Percentiles rank a stretch among this genome's conserved stretches.
phyloP scores from a whole-genome alignment of 352 stramenopile genomes.

The Pythium sp. region DNA sequence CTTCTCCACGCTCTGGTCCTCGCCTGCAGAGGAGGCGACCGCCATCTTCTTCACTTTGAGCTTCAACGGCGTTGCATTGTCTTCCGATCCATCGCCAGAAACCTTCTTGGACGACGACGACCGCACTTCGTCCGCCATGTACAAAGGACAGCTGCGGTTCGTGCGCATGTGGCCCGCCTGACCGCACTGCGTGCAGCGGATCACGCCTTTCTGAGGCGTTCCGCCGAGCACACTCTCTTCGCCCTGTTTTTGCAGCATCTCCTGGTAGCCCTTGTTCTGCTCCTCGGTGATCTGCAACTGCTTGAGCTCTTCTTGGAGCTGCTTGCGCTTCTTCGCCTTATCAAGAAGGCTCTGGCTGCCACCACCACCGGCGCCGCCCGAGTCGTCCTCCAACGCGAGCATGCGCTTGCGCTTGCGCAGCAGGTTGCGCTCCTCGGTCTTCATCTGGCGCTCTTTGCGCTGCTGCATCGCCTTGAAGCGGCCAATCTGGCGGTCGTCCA shows the following conservation, averaged over 20 bases:
- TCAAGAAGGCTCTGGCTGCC: conserved; percentile 36
- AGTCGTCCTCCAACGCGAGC: conserved; percentile 64
- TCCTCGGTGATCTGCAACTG: conserved; percentile 78
- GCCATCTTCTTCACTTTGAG: conserved; percentile 58
- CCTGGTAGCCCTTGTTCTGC: conserved; percentile 80
- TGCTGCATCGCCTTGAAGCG: conserved; percentile 76
- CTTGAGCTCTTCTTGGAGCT: conserved; percentile 85
- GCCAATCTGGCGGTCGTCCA: conserved; percentile 68
- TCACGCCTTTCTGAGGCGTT: conserved; percentile 51
- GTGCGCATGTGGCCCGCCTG: conserved; percentile 82
- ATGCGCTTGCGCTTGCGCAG: conserved; percentile 80
- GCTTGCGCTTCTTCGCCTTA: conserved; percentile 78
- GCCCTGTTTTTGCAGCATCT: conserved; percentile 76
- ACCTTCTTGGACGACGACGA: conserved; percentile 28
- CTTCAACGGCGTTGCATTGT: conserved; percentile 35
- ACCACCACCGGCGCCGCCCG: no score
- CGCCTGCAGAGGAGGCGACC: background rate
- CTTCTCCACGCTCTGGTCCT: conserved; percentile 28
- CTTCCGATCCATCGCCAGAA: conserved; percentile 12
- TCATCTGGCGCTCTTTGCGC: conserved; percentile 67
- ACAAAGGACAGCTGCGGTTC: conserved; percentile 79
- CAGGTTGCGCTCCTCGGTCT: conserved; percentile 69
- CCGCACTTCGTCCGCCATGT: conserved; percentile 66
- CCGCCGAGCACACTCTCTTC: conserved; percentile 39
- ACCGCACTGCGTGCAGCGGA: conserved; percentile 80